phyloP scores from a whole-genome alignment of 1,284 basidiomycete species.

The Trametes hirsuta region DNA sequence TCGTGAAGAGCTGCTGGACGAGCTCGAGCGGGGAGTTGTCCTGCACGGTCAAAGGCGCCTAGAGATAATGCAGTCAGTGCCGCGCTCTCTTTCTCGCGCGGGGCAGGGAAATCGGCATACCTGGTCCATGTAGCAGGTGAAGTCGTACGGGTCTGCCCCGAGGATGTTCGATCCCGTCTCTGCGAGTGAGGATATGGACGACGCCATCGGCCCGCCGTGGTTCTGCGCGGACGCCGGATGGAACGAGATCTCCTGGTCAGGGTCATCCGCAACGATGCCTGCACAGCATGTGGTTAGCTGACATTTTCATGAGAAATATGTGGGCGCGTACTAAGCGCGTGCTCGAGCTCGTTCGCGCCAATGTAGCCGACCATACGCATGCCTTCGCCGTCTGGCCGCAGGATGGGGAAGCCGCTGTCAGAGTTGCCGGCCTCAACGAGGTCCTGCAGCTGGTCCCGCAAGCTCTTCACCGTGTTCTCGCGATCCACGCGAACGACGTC shows the following conservation, averaged over 20 bases:
- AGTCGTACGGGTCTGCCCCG: slow-evolving; percentile 73
- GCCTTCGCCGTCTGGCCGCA: slow-evolving; percentile 52
- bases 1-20: slow-evolving; percentile 90
- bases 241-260: slow-evolving; percentile 70
- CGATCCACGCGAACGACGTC: slow-evolving; percentile 69
- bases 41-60: slow-evolving; percentile 85
- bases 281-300: slow-evolving; percentile 7
- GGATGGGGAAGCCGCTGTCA: slow-evolving; percentile 91
- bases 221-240: slow-evolving; percentile 48
- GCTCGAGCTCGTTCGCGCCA: slow-evolving; percentile 90
- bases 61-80: slow-evolving; percentile 1
- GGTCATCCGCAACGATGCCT: slow-evolving; percentile 80
- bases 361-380: slow-evolving; percentile 89
- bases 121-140: slow-evolving; percentile 90
- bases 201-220: slow-evolving; percentile 46
- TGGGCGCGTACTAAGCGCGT: slow-evolving; percentile 76
- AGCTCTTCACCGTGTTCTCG: slow-evolving; percentile 70
- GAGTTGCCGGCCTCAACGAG: slow-evolving; percentile 64
- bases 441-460: slow-evolving; percentile 68
- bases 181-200: slow-evolving; percentile 62
- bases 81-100: slow-evolving; percentile 6
- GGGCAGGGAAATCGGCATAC: slow-evolving; percentile 45
- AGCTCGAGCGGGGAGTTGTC: slow-evolving; percentile 87
- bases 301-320: background rate
- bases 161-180: slow-evolving; percentile 40